Percentiles rank a stretch among this genome's conserved stretches.
Conservation (phyloP, 768 basidiomycete genomes). For the Erythrobasidium yunnanense region DNA sequence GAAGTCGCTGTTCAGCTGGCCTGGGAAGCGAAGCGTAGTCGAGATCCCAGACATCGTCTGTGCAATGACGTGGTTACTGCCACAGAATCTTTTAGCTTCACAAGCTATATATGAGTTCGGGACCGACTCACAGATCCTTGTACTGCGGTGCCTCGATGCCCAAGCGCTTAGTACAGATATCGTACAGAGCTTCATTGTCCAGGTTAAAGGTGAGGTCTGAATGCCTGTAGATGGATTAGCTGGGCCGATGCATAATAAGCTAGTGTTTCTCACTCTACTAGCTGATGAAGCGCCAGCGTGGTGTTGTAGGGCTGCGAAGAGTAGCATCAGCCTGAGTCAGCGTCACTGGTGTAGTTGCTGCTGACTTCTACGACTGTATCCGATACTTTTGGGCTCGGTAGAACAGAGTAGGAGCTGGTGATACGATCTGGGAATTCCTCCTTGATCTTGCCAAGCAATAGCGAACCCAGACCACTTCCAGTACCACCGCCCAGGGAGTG, state of each 20-base stretch:
- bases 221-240: too few species aligned
- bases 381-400: conserved; percentile 55
- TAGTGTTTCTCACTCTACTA: too few species aligned
- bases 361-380: conserved; percentile 49
- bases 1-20: conserved; percentile 79
- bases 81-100: background rate
- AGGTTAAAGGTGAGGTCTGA: conserved; percentile 72
- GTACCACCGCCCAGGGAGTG: conserved; percentile 89
- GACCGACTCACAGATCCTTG: conserved; percentile 36
- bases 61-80: conserved; percentile 54
- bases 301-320: conserved; percentile 54
- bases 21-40: conserved; percentile 79
- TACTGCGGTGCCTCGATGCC: conserved; percentile 40
- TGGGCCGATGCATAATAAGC: too few species aligned
- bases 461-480: conserved; percentile 70
- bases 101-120: background rate
- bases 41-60: conserved; percentile 91
- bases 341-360: background rate
- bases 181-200: conserved; percentile 53
- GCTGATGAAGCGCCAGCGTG: conserved; percentile 70
- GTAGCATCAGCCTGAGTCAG: background rate
- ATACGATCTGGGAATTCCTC: conserved; percentile 49
- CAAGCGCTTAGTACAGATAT: conserved; percentile 40
- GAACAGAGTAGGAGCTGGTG: conserved; percentile 50
- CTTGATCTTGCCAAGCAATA: conserved; percentile 67